Base-by-base conservation (phyloP, 768 basidiomycete species). In the Calocera viscosa region DNA sequence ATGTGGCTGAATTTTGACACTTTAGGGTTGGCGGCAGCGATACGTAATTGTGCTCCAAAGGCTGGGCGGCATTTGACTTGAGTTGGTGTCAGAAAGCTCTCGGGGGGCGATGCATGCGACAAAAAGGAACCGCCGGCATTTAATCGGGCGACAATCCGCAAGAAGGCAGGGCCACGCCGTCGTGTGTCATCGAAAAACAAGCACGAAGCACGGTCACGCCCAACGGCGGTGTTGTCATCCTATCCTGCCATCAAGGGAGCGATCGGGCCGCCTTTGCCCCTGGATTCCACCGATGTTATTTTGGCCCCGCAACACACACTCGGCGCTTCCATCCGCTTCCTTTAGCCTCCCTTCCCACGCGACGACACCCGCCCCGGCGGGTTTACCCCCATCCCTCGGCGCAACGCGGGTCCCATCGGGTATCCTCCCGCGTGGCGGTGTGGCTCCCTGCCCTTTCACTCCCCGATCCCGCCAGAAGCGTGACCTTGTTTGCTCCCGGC, bases 261-360 rank as follows among this genome's bases (percentile, higher is more conserved):
- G 43, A 47, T 19, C 39, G 39, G 39, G 39, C 39, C 39, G 39
- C 39, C 39, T 19, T 19, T 40, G 19, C 43, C 43, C 43, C 43
- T 47, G 43, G 24, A 47, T 47, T 47, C 43, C 43, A 47, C 19
- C 11, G 14, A 11, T 49, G 49, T 49, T 49, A 11, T 49, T 14
- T 49, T 33, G 38, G 28, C 39, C 17, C 3, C 39, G 14, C 35
- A 38, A 38, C 7, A 5, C 35, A 14, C 35, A 38, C 33, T 12
- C 12, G 26, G 41, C 26, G 28, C 39, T 41, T 66, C 38, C 40
- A 16, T 63, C 17, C 26, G 64, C 66, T 66, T 33, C 66, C 66
- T 26, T 66, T 66, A 47, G 35, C 49, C 66, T 66, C 66, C 35
- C 41, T 35, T 34, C 22, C 66, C 33, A 30, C 47, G n/a, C 60